Percentiles rank a stretch among this genome's conserved stretches.
phyloP scores from a whole-genome alignment of 2,329 filamentous ascomycete genomes.

The Rugonectria rugulosa region DNA sequence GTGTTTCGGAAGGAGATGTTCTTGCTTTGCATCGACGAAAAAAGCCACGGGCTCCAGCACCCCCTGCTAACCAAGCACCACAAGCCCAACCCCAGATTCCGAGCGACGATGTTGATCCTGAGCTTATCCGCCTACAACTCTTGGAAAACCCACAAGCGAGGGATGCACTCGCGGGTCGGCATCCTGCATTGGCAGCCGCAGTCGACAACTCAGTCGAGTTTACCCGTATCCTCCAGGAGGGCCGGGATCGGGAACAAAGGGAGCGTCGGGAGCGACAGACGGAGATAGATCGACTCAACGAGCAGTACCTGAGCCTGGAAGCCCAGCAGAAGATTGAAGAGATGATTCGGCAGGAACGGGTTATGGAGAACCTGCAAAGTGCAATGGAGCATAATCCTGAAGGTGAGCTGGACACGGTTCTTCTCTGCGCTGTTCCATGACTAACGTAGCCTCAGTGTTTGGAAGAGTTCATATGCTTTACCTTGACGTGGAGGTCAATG shows the following conservation, averaged over 20 bases:
- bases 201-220: constrained; percentile 81
- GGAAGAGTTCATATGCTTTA: constrained; percentile 96
- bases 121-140: constrained; percentile 83
- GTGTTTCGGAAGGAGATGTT: constrained; percentile 90
- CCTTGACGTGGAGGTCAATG: constrained; percentile 94
- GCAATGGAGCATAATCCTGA: constrained; percentile 98
- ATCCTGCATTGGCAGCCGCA: constrained; percentile 79
- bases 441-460: constrained; percentile 69
- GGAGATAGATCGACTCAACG: constrained; percentile 85
- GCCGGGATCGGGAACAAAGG: constrained; percentile 74
- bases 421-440: constrained; percentile 11
- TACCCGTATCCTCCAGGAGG: constrained; percentile 72
- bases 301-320: constrained; percentile 93
- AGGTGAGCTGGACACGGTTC: constrained; percentile 64
- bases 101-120: constrained; percentile 63
- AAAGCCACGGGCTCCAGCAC: constrained; percentile 51
- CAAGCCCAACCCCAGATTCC: background rate
- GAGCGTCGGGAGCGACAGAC: constrained; percentile 80
- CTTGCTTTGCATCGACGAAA: constrained; percentile 82
- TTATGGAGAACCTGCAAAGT: constrained; percentile 95
- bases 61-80: background rate
- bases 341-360: constrained; percentile 92
- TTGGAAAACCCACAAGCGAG: constrained; percentile 79
- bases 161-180: constrained; percentile 72
- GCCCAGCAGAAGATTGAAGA: constrained; percentile 93